These are phyloP conservation scores for Phaeosphaeria sp. DNA, from an alignment of 2,329 filamentous ascomycete genomes.

Conservation along the genomic window DNA sequence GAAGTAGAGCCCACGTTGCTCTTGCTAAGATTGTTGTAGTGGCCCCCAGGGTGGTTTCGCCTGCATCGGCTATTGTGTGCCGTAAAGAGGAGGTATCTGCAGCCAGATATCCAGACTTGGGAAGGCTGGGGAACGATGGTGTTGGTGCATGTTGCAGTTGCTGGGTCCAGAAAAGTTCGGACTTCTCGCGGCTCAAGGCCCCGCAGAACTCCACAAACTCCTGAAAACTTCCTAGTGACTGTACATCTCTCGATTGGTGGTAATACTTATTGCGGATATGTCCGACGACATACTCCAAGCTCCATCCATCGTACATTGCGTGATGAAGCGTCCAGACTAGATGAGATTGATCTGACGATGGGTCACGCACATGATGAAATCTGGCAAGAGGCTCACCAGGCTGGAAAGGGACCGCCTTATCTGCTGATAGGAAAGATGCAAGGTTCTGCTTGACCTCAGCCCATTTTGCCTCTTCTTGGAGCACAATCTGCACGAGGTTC, in stretches of 20 bases:
- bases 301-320: neutral
- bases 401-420: neutral
- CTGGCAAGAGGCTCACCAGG: neutral
- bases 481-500: neutral
- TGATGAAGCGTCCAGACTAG: neutral
- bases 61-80: neutral
- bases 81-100: neutral
- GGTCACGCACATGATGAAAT: neutral
- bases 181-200: neutral
- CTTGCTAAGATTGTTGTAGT: neutral
- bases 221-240: neutral
- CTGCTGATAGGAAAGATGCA: neutral
- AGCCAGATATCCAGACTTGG: neutral
- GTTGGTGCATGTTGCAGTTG: neutral
- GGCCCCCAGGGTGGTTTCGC: neutral
- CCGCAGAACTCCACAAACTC: neutral
- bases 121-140: neutral
- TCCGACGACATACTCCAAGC: neutral
- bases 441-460: neutral
- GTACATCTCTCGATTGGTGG: neutral
- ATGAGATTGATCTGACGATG: neutral
- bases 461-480: neutral
- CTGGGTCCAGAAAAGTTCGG: neutral
- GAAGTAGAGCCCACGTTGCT: neutral
- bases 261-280: neutral